Percentiles rank a stretch among this genome's conserved stretches.
phyloP scores from a whole-genome alignment of 2,329 filamentous ascomycete species.

The Gremmenia infestans region DNA sequence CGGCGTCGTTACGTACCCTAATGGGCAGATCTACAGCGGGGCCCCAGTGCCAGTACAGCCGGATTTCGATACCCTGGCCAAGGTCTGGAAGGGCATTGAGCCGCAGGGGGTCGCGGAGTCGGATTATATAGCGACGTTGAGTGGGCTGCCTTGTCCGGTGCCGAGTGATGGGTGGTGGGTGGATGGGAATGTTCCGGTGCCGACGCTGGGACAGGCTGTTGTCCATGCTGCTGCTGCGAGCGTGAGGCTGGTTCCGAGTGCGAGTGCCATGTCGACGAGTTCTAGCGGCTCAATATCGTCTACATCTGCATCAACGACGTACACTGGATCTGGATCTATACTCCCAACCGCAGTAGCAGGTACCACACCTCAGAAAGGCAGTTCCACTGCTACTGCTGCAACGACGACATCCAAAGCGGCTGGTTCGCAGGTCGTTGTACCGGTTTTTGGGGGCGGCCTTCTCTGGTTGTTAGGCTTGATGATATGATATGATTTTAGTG shows the following conservation, averaged over 20 bases:
- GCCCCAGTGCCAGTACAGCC: slow-evolving; percentile 66
- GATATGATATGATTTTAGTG: background rate
- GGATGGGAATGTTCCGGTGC: slow-evolving; percentile 62
- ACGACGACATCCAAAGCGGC: background rate
- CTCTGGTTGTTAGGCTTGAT: background rate
- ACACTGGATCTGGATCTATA: background rate
- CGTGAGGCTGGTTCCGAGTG: background rate
- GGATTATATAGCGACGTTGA: slow-evolving; percentile 57
- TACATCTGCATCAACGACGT: background rate
- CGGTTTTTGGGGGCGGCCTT: background rate
- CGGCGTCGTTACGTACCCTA: slow-evolving; percentile 73
- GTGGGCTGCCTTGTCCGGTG: slow-evolving; percentile 63
- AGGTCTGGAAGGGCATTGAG: slow-evolving; percentile 66
- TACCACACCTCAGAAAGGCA: background rate
- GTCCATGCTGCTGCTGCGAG: slow-evolving; percentile 6
- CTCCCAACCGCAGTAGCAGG: background rate
- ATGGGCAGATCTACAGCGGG: slow-evolving; percentile 47
- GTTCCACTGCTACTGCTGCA: background rate
- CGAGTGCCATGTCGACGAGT: no score
- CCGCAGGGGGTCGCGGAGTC: slow-evolving; percentile 59
- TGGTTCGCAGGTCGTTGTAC: background rate
- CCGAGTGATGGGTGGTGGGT: slow-evolving; percentile 71
- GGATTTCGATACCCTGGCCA: slow-evolving; percentile 72
- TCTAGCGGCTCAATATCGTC: no score
- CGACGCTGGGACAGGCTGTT: slow-evolving; percentile 50